These are phyloP conservation scores for Exsudoporus floridanus DNA, from an alignment of 1,284 basidiomycete genomes.

Conservation along the genomic window DNA sequence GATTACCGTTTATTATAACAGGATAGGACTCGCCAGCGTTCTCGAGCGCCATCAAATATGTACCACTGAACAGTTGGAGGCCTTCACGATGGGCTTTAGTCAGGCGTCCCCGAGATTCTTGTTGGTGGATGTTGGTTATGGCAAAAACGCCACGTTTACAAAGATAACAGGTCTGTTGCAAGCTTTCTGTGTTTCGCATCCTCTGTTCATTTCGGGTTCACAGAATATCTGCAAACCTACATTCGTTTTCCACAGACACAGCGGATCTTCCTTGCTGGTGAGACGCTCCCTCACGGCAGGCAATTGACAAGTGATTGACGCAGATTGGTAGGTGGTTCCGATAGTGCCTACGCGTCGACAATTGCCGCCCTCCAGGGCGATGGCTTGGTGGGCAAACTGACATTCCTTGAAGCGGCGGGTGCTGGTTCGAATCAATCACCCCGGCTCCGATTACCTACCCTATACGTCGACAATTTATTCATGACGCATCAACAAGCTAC, in stretches of 20 bases:
- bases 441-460: constrained; percentile 51
- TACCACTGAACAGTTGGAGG: constrained; percentile 61
- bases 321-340: constrained; percentile 37
- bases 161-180: constrained; percentile 68
- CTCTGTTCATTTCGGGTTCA: constrained; percentile 3
- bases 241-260: constrained; percentile 71
- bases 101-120: constrained; percentile 67
- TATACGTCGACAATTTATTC: constrained; percentile 66
- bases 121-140: constrained; percentile 70
- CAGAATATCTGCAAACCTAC: constrained; percentile 78
- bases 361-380: constrained; percentile 57
- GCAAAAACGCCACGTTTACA: constrained; percentile 59
- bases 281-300: constrained; percentile 13
- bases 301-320: constrained; percentile 8
- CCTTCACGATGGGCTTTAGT: constrained; percentile 67
- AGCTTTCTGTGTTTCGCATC: neutral
- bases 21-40: constrained; percentile 49
- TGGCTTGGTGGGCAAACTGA: constrained; percentile 64
- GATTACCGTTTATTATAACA: constrained; percentile 71
- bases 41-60: constrained; percentile 55
- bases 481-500: constrained; percentile 50
- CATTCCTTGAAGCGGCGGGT: constrained; percentile 53
- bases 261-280: constrained; percentile 70
- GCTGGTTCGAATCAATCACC: constrained; percentile 45
- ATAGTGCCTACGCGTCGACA: constrained; percentile 47